phyloP scores from a whole-genome alignment of 768 basidiomycete species.

The Boletus pseudopeckii region DNA sequence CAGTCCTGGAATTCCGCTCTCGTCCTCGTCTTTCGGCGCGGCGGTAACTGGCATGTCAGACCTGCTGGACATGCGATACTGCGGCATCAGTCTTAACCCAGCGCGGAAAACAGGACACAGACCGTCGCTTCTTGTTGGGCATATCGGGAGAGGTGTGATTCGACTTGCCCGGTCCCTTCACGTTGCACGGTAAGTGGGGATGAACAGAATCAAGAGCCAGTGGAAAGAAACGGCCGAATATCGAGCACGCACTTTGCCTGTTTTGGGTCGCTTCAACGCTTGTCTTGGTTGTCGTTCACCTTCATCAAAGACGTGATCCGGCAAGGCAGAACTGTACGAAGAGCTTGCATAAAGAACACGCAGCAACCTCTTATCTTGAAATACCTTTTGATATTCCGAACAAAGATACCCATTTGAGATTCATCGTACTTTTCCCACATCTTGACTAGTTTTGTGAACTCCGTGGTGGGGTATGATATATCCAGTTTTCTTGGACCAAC shows the following conservation, averaged over 20 bases:
- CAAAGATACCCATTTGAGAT: slow-evolving; percentile 87
- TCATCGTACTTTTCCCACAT: slow-evolving; percentile 95
- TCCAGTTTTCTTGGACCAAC: slow-evolving; percentile 82
- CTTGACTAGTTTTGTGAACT: slow-evolving; percentile 92
- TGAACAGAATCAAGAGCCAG: slow-evolving; percentile 13
- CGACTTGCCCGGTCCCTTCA: slow-evolving; percentile 61
- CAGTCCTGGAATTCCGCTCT: slow-evolving; percentile 35
- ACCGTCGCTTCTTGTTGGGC: slow-evolving; percentile 84
- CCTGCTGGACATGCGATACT: slow-evolving; percentile 36
- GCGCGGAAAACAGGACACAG: slow-evolving; percentile 36
- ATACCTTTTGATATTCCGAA: slow-evolving; percentile 91
- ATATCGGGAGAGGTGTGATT: slow-evolving; percentile 61
- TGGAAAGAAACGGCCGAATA: slow-evolving; percentile 8
- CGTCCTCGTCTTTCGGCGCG: slow-evolving; percentile 36
- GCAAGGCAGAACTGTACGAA: slow-evolving; percentile 58
- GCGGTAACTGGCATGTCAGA: slow-evolving; percentile 35
- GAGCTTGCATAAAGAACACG: slow-evolving; percentile 23
- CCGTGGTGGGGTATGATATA: slow-evolving; percentile 94
- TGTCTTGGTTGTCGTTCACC: slow-evolving; percentile 75
- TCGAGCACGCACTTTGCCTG: slow-evolving; percentile 44
- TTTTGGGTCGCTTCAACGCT: slow-evolving; percentile 72
- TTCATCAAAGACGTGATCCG: slow-evolving; percentile 78
- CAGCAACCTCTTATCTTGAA: slow-evolving; percentile 11
- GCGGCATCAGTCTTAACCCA: slow-evolving; percentile 27
- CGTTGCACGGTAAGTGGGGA: slow-evolving; percentile 30